Conservation (phyloP, 2,329 filamentous ascomycete genomes). For the Fusarium coicis region DNA sequence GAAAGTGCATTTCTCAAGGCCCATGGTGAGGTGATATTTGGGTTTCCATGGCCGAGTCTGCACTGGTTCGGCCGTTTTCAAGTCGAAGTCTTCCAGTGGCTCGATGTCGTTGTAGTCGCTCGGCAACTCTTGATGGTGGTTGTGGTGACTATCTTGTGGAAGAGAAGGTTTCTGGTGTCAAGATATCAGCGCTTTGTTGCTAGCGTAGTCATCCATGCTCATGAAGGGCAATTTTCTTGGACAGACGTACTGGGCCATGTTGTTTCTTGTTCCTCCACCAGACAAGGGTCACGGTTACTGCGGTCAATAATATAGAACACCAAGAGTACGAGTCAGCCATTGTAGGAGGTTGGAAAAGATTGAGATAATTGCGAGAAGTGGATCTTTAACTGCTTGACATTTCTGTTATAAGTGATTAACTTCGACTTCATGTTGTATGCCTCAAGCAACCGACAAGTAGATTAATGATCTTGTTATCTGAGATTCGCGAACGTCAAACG, state of each 20-base stretch:
- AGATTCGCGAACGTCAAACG: neutral
- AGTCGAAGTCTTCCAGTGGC: neutral
- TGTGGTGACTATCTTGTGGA: neutral
- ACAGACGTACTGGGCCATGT: neutral
- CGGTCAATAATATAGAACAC: neutral
- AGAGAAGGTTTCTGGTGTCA: neutral
- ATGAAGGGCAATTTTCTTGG: fast-evolving
- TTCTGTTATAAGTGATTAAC: too few species aligned
- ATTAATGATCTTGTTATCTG: fast-evolving
- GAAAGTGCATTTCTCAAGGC: neutral
- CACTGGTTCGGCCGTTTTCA: neutral
- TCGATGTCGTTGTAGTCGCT: neutral
- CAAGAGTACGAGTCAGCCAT: neutral
- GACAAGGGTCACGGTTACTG: neutral
- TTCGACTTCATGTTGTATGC: too few species aligned
- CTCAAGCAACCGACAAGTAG: neutral
- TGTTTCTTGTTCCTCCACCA: neutral
- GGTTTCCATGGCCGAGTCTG: neutral
- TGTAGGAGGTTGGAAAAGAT: too few species aligned
- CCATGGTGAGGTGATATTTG: neutral
- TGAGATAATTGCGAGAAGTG: too few species aligned
- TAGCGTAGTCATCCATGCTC: too few species aligned
- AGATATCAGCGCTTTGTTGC: neutral
- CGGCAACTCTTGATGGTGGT: neutral
- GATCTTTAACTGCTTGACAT: too few species aligned